Base-by-base conservation (phyloP, 768 basidiomycete species). In the Lentinula edodes region DNA sequence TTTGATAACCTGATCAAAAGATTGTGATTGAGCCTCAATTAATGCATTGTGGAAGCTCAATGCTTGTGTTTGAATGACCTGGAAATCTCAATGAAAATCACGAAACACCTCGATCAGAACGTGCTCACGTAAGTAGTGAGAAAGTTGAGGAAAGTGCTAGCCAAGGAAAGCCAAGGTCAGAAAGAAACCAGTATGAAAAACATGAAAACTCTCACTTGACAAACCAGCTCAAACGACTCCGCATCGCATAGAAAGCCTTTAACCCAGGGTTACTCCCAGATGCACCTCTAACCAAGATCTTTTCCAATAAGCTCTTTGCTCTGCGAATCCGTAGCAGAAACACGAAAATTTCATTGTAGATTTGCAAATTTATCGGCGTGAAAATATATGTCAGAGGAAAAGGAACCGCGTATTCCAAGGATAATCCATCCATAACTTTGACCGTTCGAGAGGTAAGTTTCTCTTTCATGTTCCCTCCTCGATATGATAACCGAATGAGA, bases 381-480 rank as follows among this genome's bases (percentile, higher is more conserved):
- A 92, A 90, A 52, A 93, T 81, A 69, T 93, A 93, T 1, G 86
- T 87, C 67, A 93, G 70, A 5, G 92, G 91, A 66, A 91, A 93
- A 1, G 92, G 89, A 2, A 89, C 79, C 6, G 88, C 85, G 64
- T 93, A 94, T 76, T 93, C 91, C n/a, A 89, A 75, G 9, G 78
- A 71, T 9, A 94, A 75, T 0, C 85, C 88, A 36, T 87, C 85
- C 20, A 93, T 78, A 1, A 83, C 83, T 67, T 79, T 81, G 43
- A 92, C 81, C 1, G 85, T 89, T 46, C 79, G 76, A 28, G 71
- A 71, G 18, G 72, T 70, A 12, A 79, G 79, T 60, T 73, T 75
- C 32, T 82, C 81, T 36, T 58, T 55, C 13, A 20, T 18, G 10
- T 16, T 63, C 76, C 80, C 58, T 68, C 72, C 83, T 18, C 85